Evolutionary conservation across 1,139 yeast species (phyloP).

Genomic region (Taphrina deformans): DNA sequence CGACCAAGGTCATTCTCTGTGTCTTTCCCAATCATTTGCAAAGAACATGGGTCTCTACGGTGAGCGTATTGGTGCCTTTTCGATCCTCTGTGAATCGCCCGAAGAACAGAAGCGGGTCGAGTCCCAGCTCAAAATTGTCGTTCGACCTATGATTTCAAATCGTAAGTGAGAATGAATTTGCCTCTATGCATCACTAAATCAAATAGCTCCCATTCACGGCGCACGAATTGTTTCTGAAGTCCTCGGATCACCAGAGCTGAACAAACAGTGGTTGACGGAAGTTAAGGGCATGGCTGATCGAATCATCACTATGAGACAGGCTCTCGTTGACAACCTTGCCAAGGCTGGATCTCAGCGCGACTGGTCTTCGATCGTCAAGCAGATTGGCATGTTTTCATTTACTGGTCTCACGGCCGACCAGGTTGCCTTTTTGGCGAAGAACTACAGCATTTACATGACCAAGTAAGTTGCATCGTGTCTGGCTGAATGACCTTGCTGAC

Average conservation of each 20-base stretch:
- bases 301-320: conserved; percentile 72
- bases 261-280: conserved; percentile 78
- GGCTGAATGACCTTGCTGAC: background rate
- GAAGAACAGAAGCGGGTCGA: conserved; percentile 53
- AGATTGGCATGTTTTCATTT: conserved; percentile 96
- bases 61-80: conserved; percentile 94
- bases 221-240: conserved; percentile 86
- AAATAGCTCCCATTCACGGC: conserved; percentile 77
- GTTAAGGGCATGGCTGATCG: conserved; percentile 85
- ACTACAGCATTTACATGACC: conserved; percentile 69
- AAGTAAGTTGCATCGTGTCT: background rate
- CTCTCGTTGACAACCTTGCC: conserved; percentile 61
- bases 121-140: conserved; percentile 76
- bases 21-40: conserved; percentile 92
- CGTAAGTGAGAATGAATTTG: conserved; percentile 49
- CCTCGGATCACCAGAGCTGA: conserved; percentile 63
- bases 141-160: conserved; percentile 83
- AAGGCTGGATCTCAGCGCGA: conserved; percentile 73
- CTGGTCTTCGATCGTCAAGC: conserved; percentile 91
- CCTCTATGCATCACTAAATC: background rate
- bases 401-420: conserved; percentile 81
- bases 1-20: conserved; percentile 51
- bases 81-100: conserved; percentile 51
- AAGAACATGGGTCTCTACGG: conserved; percentile 98
- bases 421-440: conserved; percentile 73